Evolutionary conservation across 306 rosid genomes (phyloP), one percentile per base, ranked within the genome.

Genomic region (Citrullus mucosospermus): DNA sequence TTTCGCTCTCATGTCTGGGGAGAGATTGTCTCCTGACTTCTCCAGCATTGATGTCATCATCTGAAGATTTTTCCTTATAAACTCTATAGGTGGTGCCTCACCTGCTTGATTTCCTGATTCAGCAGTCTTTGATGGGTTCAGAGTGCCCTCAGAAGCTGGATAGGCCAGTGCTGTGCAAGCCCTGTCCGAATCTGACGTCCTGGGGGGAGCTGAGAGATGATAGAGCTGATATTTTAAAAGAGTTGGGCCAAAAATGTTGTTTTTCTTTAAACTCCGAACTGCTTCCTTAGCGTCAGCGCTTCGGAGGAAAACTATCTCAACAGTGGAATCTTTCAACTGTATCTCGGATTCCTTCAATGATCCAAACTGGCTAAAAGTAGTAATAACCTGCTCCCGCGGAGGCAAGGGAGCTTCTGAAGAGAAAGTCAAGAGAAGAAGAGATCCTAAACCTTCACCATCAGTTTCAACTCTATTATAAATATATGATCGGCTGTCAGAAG

Each of bases 21-120:
- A 86, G 68, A 92, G 91, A 75, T 73, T 86, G 76, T 85, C 82
- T 32, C 97, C 58, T 1, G 58, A 60, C 28, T 77, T 89, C 87
- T 92, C 92, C 72, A 90, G 84, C 83, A 83, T 80, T 50, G 90
- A 85, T 50, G 89, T 80, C 98, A 92, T 94, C 90, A 78, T 85
- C 87, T 88, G 90, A 84, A 92, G 90, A 76, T 87, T 89, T 75
- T 90, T 87, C 86, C 79, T 90, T 25, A 92, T 85, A 76, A 76
- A 55, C 55, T 91, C 88, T 54, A 91, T 88, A 16, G 93, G 80
- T 79, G 83, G 88, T 51, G 84, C 77, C 56, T 74, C 91, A 57
- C 82, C 75, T 48, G 82, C 79, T 38, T 69, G 84, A 80, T 85
- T 73, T 76, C 22, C 77, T 34, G 56, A 60, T 74, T 38, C 75